Base-by-base conservation (phyloP, 345 rosid genomes). In the Euphorbia pulcherrima region DNA sequence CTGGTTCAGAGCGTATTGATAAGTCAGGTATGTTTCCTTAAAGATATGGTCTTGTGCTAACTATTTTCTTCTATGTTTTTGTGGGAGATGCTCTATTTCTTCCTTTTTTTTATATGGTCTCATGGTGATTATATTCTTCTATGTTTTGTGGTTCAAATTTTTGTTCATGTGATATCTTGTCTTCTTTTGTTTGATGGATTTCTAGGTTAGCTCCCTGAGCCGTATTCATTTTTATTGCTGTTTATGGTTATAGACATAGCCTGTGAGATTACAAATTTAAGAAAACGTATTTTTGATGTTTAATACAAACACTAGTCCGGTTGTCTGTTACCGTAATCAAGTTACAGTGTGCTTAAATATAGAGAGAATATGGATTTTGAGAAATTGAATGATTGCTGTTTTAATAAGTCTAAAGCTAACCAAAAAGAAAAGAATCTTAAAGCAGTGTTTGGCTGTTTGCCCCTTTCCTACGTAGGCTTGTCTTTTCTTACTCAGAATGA, bases 1-100 rank as follows among this genome's bases (percentile, higher is more conserved):
- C 99, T 75, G 99, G 99, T 37, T 94, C 99, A 24, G 99, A 94
- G 81, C 97, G 97, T 61, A 92, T 95, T 72, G 87, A 87, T 74
- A 95, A 95, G 78, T 95, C 99, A 80, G 99, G 99, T 94, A 47
- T 39, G 65, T 72, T 57, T 57, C 51, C 46, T 17, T 47, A 46
- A 61, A 65, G 61, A 44, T 68, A 18, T 60, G 61, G 46, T 57
- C 23, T n/a, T n/a, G n/a, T n/a, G n/a, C n/a, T n/a, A n/a, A n/a
- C n/a, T n/a, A n/a, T n/a, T n/a, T n/a, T n/a, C n/a, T n/a, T n/a
- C n/a, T n/a, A n/a, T n/a, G n/a, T n/a, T n/a, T n/a, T n/a, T n/a
- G 21, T 59, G 68, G 40, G 20, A 69, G 35, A 58, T 71, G 27
- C 33, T 40, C 14, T 54, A 20, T 9, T 44, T 13, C 55, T 27